Base-by-base conservation (phyloP, 768 basidiomycete genomes). In the Vararia minispora region DNA sequence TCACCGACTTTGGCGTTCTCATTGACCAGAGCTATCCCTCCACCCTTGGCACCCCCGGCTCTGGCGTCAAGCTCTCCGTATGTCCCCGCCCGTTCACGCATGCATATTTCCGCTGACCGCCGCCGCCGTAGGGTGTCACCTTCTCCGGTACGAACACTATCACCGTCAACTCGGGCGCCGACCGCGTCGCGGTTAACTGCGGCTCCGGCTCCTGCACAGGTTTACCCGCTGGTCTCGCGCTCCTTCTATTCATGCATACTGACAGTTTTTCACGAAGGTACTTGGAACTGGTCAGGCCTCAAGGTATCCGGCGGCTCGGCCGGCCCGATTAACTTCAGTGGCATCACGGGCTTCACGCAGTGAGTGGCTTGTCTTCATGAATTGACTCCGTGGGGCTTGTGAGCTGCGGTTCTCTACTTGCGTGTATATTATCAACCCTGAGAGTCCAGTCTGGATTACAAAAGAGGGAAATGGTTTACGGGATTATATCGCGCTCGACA, bases 1-100 rank as follows among this genome's bases (percentile, higher is more conserved):
- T 69, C 7, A 59, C 57, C 1, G 14, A 52, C 22, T 80, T 68
- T 40, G 79, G 78, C 23, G 56, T 81, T 0, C 36, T 82, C 43
- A 76, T 82, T 25, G 72, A 76, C 50, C 72, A 76, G 65, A 78
- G 74, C 49, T 79, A 80, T 51, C 75, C 77, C 5, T 44, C 53
- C 17, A 61, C 64, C 9, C 47, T 74, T 12, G 69, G 70, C 13
- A 69, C 60, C 0, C 72, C 79, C 3, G 76, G 76, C 22, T 71
- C 53, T 12, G 76, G 76, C 3, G 71, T 75, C 10, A 54, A 45
- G n/a, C 56, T 79, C 46, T 76, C 68, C n/a, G 75, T 78, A 45
- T 45, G 68, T 17, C 10, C 20, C 17, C 9, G 5, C 13, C 21
- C 21, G n/a, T 27, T 27, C 24, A 4, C n/a, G 7, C 4, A 26